Base-by-base conservation (phyloP, 2,329 filamentous ascomycete species). In the Xylariomycetidae sp. region DNA sequence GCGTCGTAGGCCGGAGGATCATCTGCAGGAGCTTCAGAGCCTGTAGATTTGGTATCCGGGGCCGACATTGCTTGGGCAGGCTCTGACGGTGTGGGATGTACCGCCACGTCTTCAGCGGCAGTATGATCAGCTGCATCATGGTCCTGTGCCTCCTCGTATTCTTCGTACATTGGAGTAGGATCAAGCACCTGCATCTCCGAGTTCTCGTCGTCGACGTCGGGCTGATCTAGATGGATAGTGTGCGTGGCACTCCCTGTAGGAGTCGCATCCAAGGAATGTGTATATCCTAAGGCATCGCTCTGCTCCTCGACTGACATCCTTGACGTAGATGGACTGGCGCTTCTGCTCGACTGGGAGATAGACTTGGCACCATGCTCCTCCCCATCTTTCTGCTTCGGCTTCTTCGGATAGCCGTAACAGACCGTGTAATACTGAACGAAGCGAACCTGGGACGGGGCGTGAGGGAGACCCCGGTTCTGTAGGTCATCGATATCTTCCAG, bases 341-440 rank as follows among this genome's bases (percentile, higher is more conserved):
- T 29, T 16, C 26, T 20, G 14, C 31, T 40, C 10, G 24, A 30
- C 36, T 34, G 7, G 43, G 33, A 25, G 32, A 51, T 19, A 32
- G 31, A 29, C 36, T 38, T 23, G 37, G 37, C 9, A 19, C 40
- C 37, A 12, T 24, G 32, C 25, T 41, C 7, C 24, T 25, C 15
- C 12, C n/a, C 34, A 8, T 29, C n/a, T 19, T 42, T 42, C 9
- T 40, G 36, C 43, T 67, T 65, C 10, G 57, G 56, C 35, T 58
- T 55, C 46, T 83, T 88, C 2, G 72, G 70, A 38, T 76, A 70
- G 4, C 88, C 88, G 8, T 82, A 82, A 44, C 84, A 88, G n/a
- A 84, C 74, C 1, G 88, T 94, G 54, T 90, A 95, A 56, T 94
- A 95, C 53, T 95, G 95, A 37, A 86, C 70, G 49, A 95, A 95